Percentiles rank a stretch among this genome's conserved stretches.
Evolutionary conservation across 2,329 filamentous ascomycete species (phyloP).

Genomic region (Zarea fungicola): DNA sequence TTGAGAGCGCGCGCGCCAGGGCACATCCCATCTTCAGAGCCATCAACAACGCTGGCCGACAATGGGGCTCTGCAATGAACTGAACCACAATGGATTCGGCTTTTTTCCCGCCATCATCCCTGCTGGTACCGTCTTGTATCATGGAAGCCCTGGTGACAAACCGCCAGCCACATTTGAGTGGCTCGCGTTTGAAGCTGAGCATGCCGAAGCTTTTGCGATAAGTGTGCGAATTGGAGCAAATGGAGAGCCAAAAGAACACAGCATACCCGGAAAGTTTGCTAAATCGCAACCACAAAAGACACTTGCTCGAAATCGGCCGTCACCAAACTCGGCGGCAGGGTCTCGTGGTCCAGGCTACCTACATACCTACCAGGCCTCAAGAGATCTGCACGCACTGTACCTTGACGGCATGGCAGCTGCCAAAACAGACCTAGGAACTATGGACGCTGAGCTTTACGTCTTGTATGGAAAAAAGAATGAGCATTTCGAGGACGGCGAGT

Average conservation of each 20-base stretch:
- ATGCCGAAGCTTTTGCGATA: slow-evolving; percentile 59
- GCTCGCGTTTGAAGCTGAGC: slow-evolving; percentile 73
- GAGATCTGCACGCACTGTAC: slow-evolving; percentile 57
- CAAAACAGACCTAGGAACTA: slow-evolving; percentile 59
- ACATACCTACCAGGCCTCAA: slow-evolving; percentile 58
- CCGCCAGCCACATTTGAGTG: slow-evolving; percentile 56
- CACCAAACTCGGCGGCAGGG: slow-evolving; percentile 14
- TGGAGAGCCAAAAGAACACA: background rate
- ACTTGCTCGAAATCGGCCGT: background rate
- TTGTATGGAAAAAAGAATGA: slow-evolving; percentile 33
- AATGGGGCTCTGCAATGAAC: slow-evolving; percentile 67
- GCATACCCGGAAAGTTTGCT: no score
- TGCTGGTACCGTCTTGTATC: slow-evolving; percentile 60
- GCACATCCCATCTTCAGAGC: slow-evolving; percentile 67
- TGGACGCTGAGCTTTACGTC: slow-evolving; percentile 62
- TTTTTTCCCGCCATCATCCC: slow-evolving; percentile 64
- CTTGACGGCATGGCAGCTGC: slow-evolving; percentile 66
- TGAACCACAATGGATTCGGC: slow-evolving; percentile 72
- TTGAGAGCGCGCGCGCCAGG: slow-evolving; percentile 38
- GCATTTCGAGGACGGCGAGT: slow-evolving; percentile 39
- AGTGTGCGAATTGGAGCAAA: slow-evolving; percentile 1
- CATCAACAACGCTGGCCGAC: slow-evolving; percentile 64
- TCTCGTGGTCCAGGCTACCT: slow-evolving; percentile 46
- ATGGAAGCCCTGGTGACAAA: slow-evolving; percentile 47
- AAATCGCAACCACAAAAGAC: slow-evolving; percentile 5